These are phyloP conservation scores for Trametes cubensis DNA, from an alignment of 768 basidiomycete genomes.

Conservation along the genomic window DNA sequence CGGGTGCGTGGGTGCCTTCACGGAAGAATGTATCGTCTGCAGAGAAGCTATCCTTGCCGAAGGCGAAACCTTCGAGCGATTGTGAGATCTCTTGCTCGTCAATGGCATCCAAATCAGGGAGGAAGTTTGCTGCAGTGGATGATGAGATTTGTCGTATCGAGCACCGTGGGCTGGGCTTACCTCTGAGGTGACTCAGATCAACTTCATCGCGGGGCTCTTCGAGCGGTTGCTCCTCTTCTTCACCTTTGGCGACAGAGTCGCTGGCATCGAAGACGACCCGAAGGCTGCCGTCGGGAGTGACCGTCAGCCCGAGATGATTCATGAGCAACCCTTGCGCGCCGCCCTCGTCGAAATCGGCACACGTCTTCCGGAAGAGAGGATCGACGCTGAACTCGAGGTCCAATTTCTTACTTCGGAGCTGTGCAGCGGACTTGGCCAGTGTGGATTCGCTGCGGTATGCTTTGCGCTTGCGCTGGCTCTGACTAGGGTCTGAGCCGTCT, in stretches of 20 bases:
- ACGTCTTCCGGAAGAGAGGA: conserved; percentile 96
- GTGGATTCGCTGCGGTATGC: conserved; percentile 76
- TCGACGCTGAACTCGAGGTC: conserved; percentile 97
- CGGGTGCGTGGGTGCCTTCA: conserved; percentile 48
- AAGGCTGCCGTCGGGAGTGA: conserved; percentile 78
- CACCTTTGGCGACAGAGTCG: conserved; percentile 79
- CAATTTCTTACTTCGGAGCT: conserved; percentile 87
- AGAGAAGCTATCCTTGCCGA: conserved; percentile 65
- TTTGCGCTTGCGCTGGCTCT: conserved; percentile 62
- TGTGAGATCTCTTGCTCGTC: conserved; percentile 77
- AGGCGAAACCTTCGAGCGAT: conserved; percentile 80
- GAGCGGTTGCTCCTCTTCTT: conserved; percentile 68
- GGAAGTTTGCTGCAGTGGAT: conserved; percentile 57
- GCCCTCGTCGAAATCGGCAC: conserved; percentile 97
- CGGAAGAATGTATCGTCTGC: conserved; percentile 67
- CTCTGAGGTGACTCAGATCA: conserved; percentile 62
- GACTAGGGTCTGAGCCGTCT: conserved; percentile 65
- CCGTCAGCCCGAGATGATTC: conserved; percentile 87
- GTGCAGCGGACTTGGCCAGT: conserved; percentile 81
- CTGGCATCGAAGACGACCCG: conserved; percentile 96
- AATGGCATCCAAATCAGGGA: conserved; percentile 67
- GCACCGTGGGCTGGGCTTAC: conserved; percentile 41
- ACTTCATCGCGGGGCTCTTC: conserved; percentile 72
- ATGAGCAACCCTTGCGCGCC: conserved; percentile 94
- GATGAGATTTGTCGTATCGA: conserved; percentile 4